Percentiles rank a stretch among this genome's conserved stretches.
Evolutionary conservation across 1,284 basidiomycete genomes (phyloP).

Genomic region (Inonotus hispidus): DNA sequence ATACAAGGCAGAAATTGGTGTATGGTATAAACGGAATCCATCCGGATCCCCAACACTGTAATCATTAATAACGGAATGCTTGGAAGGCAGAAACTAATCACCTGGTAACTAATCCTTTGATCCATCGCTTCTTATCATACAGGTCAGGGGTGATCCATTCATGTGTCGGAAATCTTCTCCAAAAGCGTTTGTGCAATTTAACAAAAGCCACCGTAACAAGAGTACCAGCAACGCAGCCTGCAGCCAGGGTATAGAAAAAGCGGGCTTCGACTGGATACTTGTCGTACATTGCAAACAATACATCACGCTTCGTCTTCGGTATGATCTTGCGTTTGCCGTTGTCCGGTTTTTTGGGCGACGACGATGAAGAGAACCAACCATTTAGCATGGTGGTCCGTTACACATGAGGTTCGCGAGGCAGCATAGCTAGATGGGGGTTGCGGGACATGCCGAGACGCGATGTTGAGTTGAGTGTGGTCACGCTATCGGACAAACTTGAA

Average conservation of each 20-base stretch:
- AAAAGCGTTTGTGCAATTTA: constrained; percentile 48
- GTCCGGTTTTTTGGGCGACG: background rate
- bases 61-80: background rate
- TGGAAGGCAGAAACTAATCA: constrained; percentile 29
- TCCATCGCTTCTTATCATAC: constrained; percentile 51
- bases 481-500: background rate
- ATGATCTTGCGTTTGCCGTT: background rate
- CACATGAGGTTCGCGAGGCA: background rate
- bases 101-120: constrained; percentile 73
- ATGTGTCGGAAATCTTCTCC: constrained; percentile 51
- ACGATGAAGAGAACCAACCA: background rate
- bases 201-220: constrained; percentile 35
- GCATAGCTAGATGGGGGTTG: background rate
- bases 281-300: background rate
- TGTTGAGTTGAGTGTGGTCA: background rate
- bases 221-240: constrained; percentile 38
- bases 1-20: constrained; percentile 66
- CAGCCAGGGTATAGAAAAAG: constrained; percentile 13
- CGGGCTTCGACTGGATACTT: background rate
- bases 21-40: constrained; percentile 80
- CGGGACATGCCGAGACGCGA: background rate
- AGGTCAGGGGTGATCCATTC: constrained; percentile 62
- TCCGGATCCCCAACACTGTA: constrained; percentile 78
- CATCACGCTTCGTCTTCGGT: background rate
- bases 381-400: background rate